Base-by-base conservation (phyloP, 169 alveolate genomes). In the Plasmodium knowlesi region DNA sequence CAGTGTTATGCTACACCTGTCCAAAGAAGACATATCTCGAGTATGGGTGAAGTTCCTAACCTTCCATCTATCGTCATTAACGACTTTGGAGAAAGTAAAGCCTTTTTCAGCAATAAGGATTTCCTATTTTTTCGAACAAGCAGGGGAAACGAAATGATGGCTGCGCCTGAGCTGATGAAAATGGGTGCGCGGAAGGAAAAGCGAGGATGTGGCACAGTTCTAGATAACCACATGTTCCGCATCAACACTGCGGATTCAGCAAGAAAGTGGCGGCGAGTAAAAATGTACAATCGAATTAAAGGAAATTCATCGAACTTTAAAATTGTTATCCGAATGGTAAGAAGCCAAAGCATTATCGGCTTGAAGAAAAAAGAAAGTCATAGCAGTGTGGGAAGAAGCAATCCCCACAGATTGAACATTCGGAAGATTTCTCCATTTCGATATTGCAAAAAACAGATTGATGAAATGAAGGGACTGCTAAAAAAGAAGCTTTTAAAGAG, bases 61-160 rank as follows among this genome's bases (percentile, higher is more conserved):
- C 61, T 61, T 5, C 94, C 90, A 10, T 73, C 79, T 14, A 34
- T 89, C 50, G 83, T 79, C 82, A 89, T 89, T 37, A 43, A 43
- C 76, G 94, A 89, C 82, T 89, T 89, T 61, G 94, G 94, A 19
- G 94, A 89, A 61, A 43, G 94, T 80, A 89, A 89, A 80, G 50
- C 54, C 71, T 89, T 89, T 89, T 78, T 54, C 37, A 89, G 83
- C 22, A 70, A 67, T 89, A 89, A 54, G 22, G 89, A 89, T 39
- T 89, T 89, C 82, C 67, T 89, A 14, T 79, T 89, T 57, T 89
- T 89, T 67, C 50, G 94, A 50, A 80, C 5, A 89, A 79, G 71
- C 46, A 32, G 94, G 73, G 94, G 94, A 12, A 79, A 89, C 54
- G 94, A 89, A 89, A 43, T 89, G 22, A 61, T 30, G 37, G 50